Evolutionary conservation across 2,329 filamentous ascomycete genomes (phyloP).

Genomic region (Cordyceps cicadae): DNA sequence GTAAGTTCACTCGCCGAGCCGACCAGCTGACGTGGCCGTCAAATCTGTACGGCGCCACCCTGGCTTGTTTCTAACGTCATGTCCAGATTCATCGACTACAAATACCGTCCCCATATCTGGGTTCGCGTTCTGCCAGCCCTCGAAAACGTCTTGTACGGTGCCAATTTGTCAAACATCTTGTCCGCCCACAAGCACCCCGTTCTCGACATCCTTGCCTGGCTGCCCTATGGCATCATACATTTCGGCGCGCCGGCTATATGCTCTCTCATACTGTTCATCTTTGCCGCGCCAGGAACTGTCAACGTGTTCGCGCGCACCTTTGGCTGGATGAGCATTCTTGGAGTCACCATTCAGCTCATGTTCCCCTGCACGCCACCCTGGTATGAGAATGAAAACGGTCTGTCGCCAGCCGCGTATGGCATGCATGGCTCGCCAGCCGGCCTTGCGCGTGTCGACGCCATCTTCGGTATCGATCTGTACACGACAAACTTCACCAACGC

Average conservation of each 20-base stretch:
- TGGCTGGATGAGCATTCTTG: slow-evolving; percentile 84
- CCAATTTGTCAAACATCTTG: slow-evolving; percentile 91
- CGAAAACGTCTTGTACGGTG: slow-evolving; percentile 93
- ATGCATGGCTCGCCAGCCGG: slow-evolving; percentile 86
- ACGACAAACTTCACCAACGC: slow-evolving; percentile 86
- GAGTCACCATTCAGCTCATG: slow-evolving; percentile 78
- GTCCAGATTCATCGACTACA: slow-evolving; percentile 73
- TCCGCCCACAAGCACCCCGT: slow-evolving; percentile 79
- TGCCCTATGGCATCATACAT: slow-evolving; percentile 87
- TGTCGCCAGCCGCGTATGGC: slow-evolving; percentile 85
- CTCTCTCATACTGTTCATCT: slow-evolving; percentile 75
- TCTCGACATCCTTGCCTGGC: slow-evolving; percentile 82
- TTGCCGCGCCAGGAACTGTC: slow-evolving; percentile 74
- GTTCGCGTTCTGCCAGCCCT: slow-evolving; percentile 88
- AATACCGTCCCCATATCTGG: slow-evolving; percentile 89
- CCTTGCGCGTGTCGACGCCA: slow-evolving; percentile 75
- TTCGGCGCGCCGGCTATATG: slow-evolving; percentile 78
- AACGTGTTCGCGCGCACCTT: slow-evolving; percentile 81
- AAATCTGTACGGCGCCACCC: not conserved
- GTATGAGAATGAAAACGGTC: slow-evolving; percentile 90
- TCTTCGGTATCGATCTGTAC: slow-evolving; percentile 89
- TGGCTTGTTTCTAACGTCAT: not conserved
- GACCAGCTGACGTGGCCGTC: not conserved
- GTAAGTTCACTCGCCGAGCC: slow-evolving; percentile 45
- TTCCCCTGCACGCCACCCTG: slow-evolving; percentile 94